These are phyloP conservation scores for Aureobasidium uvarum DNA, from an alignment of 2,329 filamentous ascomycete species.

Conservation along the genomic window DNA sequence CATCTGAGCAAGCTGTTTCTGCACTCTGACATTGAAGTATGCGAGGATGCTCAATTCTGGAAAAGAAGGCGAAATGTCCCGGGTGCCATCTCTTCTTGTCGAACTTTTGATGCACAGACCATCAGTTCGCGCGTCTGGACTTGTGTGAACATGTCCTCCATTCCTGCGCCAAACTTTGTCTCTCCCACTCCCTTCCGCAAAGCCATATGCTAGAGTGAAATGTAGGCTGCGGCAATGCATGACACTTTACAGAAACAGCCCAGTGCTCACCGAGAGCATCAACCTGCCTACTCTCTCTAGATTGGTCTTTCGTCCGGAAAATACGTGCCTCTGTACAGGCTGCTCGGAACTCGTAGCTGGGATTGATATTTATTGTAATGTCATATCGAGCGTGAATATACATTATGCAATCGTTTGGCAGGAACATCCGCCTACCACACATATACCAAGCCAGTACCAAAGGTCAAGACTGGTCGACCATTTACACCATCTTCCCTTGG, in stretches of 20 bases:
- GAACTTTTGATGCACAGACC: constrained; percentile 25
- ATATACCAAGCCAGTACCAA: neutral
- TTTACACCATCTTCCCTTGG: neutral
- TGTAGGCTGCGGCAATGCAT: neutral
- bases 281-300: too few relatives aligned
- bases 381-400: neutral
- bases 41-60: neutral
- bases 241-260: neutral
- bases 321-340: neutral
- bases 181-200: neutral
- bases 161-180: neutral
- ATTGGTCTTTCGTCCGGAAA: neutral
- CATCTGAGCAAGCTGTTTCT: constrained; percentile 46
- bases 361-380: neutral
- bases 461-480: neutral
- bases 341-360: neutral
- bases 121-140: neutral
- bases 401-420: neutral
- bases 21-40: constrained; percentile 45
- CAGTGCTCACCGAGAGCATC: too few relatives aligned
- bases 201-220: neutral
- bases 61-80: constrained; percentile 6
- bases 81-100: neutral
- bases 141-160: neutral
- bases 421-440: neutral